Base-by-base conservation (phyloP, 2,329 filamentous ascomycete species). In the Ophiostoma sp. region DNA sequence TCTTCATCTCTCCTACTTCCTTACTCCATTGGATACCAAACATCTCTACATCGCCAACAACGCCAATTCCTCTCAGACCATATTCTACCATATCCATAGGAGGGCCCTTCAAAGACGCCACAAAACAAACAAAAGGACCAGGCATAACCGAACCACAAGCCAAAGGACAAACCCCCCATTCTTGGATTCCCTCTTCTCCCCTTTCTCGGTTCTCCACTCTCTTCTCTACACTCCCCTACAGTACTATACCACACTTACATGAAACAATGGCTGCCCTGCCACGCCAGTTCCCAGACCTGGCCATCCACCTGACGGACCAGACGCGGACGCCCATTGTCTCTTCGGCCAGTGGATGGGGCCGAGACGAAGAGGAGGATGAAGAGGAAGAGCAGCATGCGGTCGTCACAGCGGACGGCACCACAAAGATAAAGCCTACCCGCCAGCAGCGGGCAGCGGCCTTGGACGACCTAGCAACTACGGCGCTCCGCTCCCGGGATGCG, bases 311-410 rank as follows among this genome's bases (percentile, higher is more conserved):
- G 74, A 84, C 87, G 76, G 88, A 90, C 83, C 82, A 84, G 74
- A 82, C 85, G 74, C 84, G 88, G 76, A 88, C 86, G 4, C 87
- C 88, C 42, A 84, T 91, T 76, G 84, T 90, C 78, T 87, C 86
- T 25, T 88, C 86, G n/a, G 45, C 69, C 66, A 55, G 45, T 33
- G 72, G 36, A 50, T 71, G 33, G 25, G 19, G 68, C 68, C n/a
- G 39, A 45, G 22, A 39, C 2, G 28, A 66, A 22, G 36, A 39
- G 11, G 61, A 25, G 74, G 28, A 31, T 15, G 36, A 39, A 15
- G 61, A 25, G 74, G 28, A 31, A n/a, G 17, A 31, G 28, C 33
- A 73, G 52, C 25, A 25, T 33, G n/a, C 31, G 7, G 28, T 17
- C 8, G 55, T 33, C 25, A 59, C 55, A 28, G 28, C 11, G 6